A percentile compares a stretch with the other conserved stretches of the same genome.
These are phyloP conservation scores for Ascochyta koolunga DNA, from an alignment of 2,329 filamentous ascomycete genomes.

Conservation along the genomic window DNA sequence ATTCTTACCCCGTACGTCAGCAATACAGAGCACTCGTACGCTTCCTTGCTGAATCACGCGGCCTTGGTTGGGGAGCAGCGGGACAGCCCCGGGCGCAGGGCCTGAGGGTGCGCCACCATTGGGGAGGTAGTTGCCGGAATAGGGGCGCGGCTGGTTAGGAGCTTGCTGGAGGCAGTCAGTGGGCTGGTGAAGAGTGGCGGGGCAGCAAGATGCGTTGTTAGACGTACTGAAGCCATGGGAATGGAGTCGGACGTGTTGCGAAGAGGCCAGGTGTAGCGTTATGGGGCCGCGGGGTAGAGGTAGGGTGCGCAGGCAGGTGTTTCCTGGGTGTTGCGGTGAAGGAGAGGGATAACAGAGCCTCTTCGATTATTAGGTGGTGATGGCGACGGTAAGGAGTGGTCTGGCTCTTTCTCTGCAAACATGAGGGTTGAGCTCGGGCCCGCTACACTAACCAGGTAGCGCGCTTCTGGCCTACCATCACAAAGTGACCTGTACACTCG, in stretches of 20 bases:
- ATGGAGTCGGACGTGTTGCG: conserved; percentile 31
- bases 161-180: conserved; percentile 52
- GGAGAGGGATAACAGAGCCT: conserved; percentile 26
- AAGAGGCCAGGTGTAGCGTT: conserved; percentile 29
- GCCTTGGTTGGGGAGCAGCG: conserved; percentile 60
- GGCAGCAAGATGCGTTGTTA: conserved; percentile 8
- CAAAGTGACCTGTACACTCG: conserved; percentile 20
- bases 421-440: conserved; percentile 23
- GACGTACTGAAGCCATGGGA: conserved; percentile 46
- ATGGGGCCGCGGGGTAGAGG: conserved; percentile 12
- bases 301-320: conserved; percentile 13
- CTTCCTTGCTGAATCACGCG: conserved; percentile 58
- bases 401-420: conserved; percentile 29
- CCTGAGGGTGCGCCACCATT: conserved; percentile 54
- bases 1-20: conserved; percentile 57
- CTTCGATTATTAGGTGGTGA: conserved; percentile 29
- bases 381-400: conserved; percentile 34
- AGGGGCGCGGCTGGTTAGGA: conserved; percentile 57
- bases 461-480: conserved; percentile 26
- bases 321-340: conserved; percentile 13
- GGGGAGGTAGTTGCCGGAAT: conserved; percentile 55
- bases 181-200: conserved; percentile 10
- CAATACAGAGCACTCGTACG: conserved; percentile 58
- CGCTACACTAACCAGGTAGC: conserved; percentile 17
- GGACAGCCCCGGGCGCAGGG: conserved; percentile 52